phyloP scores from a whole-genome alignment of 2,329 filamentous ascomycete species.

The Ophiostoma ulmi region DNA sequence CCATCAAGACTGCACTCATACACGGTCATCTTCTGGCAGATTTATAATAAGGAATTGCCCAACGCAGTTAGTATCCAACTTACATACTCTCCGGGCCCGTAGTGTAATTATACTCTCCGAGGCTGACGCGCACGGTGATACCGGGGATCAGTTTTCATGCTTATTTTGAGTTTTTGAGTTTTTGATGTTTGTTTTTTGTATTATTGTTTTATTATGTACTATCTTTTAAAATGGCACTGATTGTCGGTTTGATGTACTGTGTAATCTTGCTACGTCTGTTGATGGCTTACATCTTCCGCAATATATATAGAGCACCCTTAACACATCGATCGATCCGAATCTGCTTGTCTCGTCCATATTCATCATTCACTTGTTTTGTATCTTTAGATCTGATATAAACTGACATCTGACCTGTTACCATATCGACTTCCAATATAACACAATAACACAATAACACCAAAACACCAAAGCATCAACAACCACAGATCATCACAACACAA shows the following conservation, averaged over 20 bases:
- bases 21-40: neutral
- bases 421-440: neutral
- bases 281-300: neutral
- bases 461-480: neutral
- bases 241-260: too few species aligned
- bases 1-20: neutral
- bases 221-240: neutral
- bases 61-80: conserved; percentile 4
- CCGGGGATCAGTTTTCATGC: neutral
- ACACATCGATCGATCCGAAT: neutral
- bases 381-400: neutral
- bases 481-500: neutral
- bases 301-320: neutral
- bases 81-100: conserved; percentile 11
- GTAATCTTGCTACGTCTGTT: neutral
- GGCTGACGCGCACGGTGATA: neutral
- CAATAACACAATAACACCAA: neutral
- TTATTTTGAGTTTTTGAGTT: neutral
- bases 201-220: neutral
- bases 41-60: neutral
- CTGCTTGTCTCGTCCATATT: neutral
- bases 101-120: neutral
- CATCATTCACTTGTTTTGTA: neutral
- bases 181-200: neutral
- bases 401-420: neutral